These are phyloP conservation scores for Nakazawaea wyomingensis DNA, from an alignment of 805 yeast species.

Conservation along the genomic window DNA sequence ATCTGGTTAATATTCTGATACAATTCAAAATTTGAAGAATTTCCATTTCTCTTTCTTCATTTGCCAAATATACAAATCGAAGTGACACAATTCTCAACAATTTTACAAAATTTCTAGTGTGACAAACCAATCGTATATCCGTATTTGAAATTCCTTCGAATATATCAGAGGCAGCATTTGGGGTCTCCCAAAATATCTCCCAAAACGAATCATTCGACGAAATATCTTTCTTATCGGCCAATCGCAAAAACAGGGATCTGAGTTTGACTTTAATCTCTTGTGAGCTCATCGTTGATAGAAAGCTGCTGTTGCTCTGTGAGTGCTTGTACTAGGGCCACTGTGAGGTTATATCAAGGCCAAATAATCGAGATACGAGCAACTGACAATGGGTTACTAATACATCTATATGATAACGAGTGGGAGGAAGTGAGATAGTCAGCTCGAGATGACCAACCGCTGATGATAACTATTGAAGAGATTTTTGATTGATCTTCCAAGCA, in stretches of 20 bases:
- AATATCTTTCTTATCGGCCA: slow-evolving; percentile 41
- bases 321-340: too few species aligned
- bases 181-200: slow-evolving; percentile 41
- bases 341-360: too few species aligned
- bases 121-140: slow-evolving; percentile 58
- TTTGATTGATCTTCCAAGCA: too few species aligned
- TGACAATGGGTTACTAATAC: not conserved
- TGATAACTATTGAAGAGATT: too few species aligned
- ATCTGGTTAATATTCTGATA: slow-evolving; percentile 55
- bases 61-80: slow-evolving; percentile 24
- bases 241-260: slow-evolving; percentile 54
- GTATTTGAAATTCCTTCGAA: slow-evolving; percentile 48
- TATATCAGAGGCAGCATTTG: slow-evolving; percentile 50
- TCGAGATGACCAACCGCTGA: not conserved
- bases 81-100: slow-evolving; percentile 39
- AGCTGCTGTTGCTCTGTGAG: too few species aligned
- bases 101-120: slow-evolving; percentile 54
- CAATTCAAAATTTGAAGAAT: slow-evolving; percentile 43
- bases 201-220: slow-evolving; percentile 35
- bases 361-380: not conserved
- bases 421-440: too few species aligned
- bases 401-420: not conserved
- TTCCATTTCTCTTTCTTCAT: slow-evolving; percentile 10
- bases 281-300: slow-evolving; percentile 50
- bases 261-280: slow-evolving; percentile 62